Base-by-base conservation (phyloP, 192 early-diverging fungal genomes). In the Coemansia sp. region DNA sequence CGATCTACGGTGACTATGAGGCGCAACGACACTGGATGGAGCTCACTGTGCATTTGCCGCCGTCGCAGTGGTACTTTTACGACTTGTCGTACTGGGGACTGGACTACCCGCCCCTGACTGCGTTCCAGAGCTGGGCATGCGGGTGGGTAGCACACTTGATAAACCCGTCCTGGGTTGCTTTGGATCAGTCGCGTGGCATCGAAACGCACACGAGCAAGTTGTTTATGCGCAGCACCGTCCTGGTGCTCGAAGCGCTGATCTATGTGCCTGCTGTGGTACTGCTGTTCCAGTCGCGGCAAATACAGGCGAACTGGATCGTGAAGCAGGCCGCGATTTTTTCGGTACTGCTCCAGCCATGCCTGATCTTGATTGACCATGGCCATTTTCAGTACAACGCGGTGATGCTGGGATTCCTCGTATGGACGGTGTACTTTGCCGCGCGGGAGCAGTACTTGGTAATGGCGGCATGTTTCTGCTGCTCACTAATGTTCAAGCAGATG, bases 1-100 rank as follows among this genome's bases (percentile, higher is more conserved):
- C 94, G 20, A 77, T 92, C 62, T 91, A 82, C 76, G 97, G 97
- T 36, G 97, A 99, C 76, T 99, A 95, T 77, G 97, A 99, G 65
- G 97, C 97, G 4, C 97, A 99, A 68, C 83, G 97, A 26, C 97
- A 99, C 75, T 99, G 97, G 97, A 90, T 99, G 88, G 97, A 99
- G 76, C 74, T 99, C 37, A 97, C 97, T 3, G 74, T 81, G 5
- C 87, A 94, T 59, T 66, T 95, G 34, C 90, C 94, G 0, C 70
- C 86, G 13, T 65, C 72, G 23, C 68, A 90, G 58, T 99, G 97
- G 97, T 99, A 99, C 72, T 84, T 83, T 26, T 93, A 95, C 76
- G 88, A 92, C 59, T 84, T 93, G 25, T 64, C 88, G 50, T 96
- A 95, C 86, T 99, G 95, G 92, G 95, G 95, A 1, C 85, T 99